phyloP scores from a whole-genome alignment of 306 rosid species.

The Pyrus pyrifolia region DNA sequence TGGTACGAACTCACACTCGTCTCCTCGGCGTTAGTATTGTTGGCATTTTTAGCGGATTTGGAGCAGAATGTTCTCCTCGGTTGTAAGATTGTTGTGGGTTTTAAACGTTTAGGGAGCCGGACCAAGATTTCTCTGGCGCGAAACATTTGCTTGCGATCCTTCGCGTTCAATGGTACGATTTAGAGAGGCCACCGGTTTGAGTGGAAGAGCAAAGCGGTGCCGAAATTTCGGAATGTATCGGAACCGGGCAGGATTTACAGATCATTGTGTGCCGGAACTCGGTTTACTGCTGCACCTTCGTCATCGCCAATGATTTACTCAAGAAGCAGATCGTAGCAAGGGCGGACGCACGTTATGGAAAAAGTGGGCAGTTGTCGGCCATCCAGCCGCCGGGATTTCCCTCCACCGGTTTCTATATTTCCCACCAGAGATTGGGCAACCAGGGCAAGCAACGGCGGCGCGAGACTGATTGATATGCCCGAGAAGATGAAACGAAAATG shows the following conservation, averaged over 20 bases:
- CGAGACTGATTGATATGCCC: too few relatives aligned
- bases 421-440: too few relatives aligned
- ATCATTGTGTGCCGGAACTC: not conserved
- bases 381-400: too few relatives aligned
- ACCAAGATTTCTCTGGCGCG: not conserved
- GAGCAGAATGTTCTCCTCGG: slow-evolving; percentile 32
- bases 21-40: not conserved
- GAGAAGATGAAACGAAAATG: too few relatives aligned
- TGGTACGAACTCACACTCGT: slow-evolving; percentile 25
- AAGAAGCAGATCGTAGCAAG: too few relatives aligned
- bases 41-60: not conserved
- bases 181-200: not conserved
- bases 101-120: slow-evolving; percentile 30
- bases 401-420: too few relatives aligned
- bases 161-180: not conserved
- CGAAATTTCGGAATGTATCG: not conserved
- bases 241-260: not conserved
- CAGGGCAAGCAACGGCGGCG: too few relatives aligned
- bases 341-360: too few relatives aligned
- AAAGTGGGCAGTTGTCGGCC: too few relatives aligned
- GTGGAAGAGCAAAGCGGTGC: not conserved
- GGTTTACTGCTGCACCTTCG: too few relatives aligned
- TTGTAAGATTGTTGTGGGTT: not conserved
- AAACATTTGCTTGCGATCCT: not conserved
- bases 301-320: too few relatives aligned